Percentiles rank a stretch among this genome's conserved stretches.
These are phyloP conservation scores for Tetrapyrgos nigripes DNA, from an alignment of 1,284 basidiomycete genomes.

Conservation along the genomic window DNA sequence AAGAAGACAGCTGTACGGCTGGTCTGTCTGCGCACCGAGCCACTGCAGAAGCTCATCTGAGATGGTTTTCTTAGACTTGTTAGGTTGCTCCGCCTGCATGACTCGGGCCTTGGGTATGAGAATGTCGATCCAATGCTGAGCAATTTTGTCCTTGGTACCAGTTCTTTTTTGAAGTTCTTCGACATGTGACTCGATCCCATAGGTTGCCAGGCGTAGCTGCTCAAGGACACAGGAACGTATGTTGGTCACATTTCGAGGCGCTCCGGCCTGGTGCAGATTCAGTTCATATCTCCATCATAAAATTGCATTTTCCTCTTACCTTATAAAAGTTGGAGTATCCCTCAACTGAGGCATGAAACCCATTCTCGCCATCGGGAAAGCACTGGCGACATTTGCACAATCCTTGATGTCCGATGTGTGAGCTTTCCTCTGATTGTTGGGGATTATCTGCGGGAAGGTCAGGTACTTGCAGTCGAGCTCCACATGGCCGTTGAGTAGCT, in stretches of 20 bases:
- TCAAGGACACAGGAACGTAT: conserved; percentile 25
- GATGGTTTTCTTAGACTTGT: conserved; percentile 27
- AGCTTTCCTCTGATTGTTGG: conserved; percentile 35
- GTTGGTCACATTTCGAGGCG: conserved; percentile 18
- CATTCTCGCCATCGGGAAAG: conserved; percentile 29
- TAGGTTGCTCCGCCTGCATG: conserved; percentile 27
- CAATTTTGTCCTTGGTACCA: conserved; percentile 43
- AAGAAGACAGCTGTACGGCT: conserved; percentile 28
- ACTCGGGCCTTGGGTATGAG: conserved; percentile 23
- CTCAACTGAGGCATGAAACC: conserved; percentile 28
- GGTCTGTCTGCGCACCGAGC: conserved; percentile 33
- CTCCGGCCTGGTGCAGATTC: not conserved
- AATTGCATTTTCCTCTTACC: conserved; percentile 15
- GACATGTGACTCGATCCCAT: conserved; percentile 21
- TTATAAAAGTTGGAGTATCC: conserved; percentile 34
- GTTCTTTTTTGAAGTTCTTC: conserved; percentile 27
- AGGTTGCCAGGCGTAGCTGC: conserved; percentile 27
- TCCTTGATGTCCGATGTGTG: conserved; percentile 29
- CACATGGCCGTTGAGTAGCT: conserved; percentile 33
- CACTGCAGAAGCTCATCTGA: conserved; percentile 30
- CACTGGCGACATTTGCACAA: conserved; percentile 30
- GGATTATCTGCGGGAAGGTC: conserved; percentile 42
- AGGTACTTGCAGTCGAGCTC: conserved; percentile 25
- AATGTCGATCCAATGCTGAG: conserved; percentile 37
- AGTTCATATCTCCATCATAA: not conserved